phyloP scores from a whole-genome alignment of 2,329 filamentous ascomycete species.

The Chalara sp. region DNA sequence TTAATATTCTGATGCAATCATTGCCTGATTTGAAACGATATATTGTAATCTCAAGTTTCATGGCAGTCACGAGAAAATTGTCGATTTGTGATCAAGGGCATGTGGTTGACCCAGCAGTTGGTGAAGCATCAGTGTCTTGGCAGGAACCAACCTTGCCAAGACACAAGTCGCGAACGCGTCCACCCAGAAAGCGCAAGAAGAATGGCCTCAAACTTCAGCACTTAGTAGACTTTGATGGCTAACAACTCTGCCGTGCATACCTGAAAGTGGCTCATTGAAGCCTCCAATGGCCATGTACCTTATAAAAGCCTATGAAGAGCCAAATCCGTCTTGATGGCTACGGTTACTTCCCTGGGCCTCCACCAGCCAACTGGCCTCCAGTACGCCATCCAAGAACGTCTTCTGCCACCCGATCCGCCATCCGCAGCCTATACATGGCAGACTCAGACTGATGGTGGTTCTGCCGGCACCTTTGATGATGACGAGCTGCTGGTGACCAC shows the following conservation, averaged over 20 bases:
- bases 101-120: no score
- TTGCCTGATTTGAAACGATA: no score
- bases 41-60: no score
- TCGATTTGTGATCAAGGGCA: no score
- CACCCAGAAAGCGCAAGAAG: no score
- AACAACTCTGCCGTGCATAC: not conserved
- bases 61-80: no score
- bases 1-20: no score
- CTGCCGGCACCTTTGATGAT: conserved; percentile 23
- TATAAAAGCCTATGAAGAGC: conserved; percentile 12
- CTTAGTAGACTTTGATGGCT: not conserved
- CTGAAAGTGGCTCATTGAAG: not conserved
- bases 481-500: conserved; percentile 26
- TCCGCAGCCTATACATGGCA: conserved; percentile 71
- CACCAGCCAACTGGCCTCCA: conserved; percentile 80
- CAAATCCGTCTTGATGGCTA: conserved; percentile 58
- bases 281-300: not conserved
- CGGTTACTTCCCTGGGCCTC: conserved; percentile 82
- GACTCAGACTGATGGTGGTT: conserved; percentile 42
- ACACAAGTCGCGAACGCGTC: no score
- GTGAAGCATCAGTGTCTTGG: no score
- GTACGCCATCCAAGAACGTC: conserved; percentile 74
- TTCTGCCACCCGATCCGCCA: conserved; percentile 62
- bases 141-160: no score
- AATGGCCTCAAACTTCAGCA: no score